Conservation (phyloP, 2,329 filamentous ascomycete genomes). For the Didymella pinodella region DNA sequence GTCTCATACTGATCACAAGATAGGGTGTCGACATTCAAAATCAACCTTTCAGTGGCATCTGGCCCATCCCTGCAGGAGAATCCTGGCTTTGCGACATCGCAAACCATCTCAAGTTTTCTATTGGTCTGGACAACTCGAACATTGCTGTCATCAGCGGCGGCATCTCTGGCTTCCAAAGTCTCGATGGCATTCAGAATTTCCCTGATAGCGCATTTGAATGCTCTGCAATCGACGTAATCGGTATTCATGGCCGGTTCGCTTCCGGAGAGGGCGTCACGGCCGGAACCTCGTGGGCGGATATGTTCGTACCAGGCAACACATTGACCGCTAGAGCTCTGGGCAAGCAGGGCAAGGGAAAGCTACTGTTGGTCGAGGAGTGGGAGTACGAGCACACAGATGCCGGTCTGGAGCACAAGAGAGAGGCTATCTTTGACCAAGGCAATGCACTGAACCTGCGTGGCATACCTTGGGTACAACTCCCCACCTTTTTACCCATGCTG, state of each 20-base stretch:
- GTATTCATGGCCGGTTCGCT: slow-evolving; percentile 46
- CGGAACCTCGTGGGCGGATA: slow-evolving; percentile 45
- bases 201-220: slow-evolving; percentile 46
- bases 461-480: slow-evolving; percentile 44
- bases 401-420: slow-evolving; percentile 42
- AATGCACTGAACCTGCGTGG: slow-evolving; percentile 47
- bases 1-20: background rate
- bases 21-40: slow-evolving; percentile 49
- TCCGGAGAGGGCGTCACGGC: slow-evolving; percentile 36
- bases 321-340: slow-evolving; percentile 37
- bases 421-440: slow-evolving; percentile 47
- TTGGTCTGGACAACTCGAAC: slow-evolving; percentile 37
- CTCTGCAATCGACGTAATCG: slow-evolving; percentile 45
- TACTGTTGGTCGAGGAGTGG: slow-evolving; percentile 49
- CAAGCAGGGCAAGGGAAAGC: slow-evolving; percentile 36
- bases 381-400: slow-evolving; percentile 37
- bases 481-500: background rate
- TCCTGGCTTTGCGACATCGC: slow-evolving; percentile 49
- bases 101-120: slow-evolving; percentile 39
- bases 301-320: slow-evolving; percentile 48
- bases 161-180: slow-evolving; percentile 41
- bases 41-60: slow-evolving; percentile 46
- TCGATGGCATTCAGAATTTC: slow-evolving; percentile 40
- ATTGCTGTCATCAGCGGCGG: slow-evolving; percentile 50
- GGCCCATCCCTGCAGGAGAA: slow-evolving; percentile 46